Conservation (phyloP, 331 rosid species). For the Quercus lobata region DNA sequence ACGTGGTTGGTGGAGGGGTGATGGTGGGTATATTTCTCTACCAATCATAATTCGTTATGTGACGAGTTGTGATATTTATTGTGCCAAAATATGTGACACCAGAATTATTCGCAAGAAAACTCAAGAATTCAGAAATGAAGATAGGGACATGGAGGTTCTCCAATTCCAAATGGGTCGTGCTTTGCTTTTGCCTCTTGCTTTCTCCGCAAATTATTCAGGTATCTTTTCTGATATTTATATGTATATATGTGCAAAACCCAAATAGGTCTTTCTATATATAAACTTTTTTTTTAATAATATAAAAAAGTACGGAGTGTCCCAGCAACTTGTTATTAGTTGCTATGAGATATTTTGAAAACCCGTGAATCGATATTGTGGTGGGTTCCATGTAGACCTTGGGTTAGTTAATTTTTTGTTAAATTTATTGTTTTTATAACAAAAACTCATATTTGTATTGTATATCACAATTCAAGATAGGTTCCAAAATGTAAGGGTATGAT, state of each 20-base stretch:
- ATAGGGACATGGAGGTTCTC: background rate
- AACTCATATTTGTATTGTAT: background rate
- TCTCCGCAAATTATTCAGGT: constrained; percentile 13
- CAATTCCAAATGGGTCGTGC: constrained; percentile 3
- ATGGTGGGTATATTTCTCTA: no score
- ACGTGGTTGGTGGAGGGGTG: no score
- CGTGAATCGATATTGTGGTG: no score
- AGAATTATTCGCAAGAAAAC: no score
- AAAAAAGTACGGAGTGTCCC: no score
- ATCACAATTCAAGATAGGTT: background rate
- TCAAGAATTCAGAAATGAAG: background rate
- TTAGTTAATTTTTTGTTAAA: background rate
- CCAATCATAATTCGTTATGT: fast-evolving
- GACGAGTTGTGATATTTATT: no score
- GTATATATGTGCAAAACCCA: background rate
- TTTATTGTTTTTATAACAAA: background rate
- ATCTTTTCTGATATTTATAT: background rate
- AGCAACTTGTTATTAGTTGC: no score
- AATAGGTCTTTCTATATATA: background rate
- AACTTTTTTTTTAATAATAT: no score
- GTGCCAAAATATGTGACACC: no score
- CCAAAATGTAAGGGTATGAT: background rate
- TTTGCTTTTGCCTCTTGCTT: background rate
- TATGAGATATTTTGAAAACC: no score
- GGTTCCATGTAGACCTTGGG: background rate